Conservation (phyloP, 176 grass and related monocot genomes). For the Cenchrus americanus region DNA sequence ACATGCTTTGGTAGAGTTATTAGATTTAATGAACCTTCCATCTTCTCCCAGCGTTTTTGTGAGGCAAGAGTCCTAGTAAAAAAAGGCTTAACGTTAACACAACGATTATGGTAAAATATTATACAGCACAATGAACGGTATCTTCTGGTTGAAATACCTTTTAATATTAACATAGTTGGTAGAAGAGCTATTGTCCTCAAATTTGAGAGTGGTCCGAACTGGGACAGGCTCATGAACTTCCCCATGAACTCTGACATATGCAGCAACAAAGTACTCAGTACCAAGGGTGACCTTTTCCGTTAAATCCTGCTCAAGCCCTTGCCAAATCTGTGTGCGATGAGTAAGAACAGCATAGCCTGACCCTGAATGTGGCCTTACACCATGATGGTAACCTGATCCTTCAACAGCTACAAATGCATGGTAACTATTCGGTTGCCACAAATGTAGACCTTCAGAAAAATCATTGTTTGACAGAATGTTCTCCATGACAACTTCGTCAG, state of each 20-base stretch:
- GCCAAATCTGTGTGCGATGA: constrained; percentile 74
- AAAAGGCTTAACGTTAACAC: constrained; percentile 28
- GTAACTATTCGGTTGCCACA: constrained; percentile 77
- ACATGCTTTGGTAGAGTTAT: constrained; percentile 48
- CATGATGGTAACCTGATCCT: constrained; percentile 64
- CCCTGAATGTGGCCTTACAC: constrained; percentile 79
- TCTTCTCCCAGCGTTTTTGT: constrained; percentile 74
- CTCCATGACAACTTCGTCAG: constrained; percentile 59
- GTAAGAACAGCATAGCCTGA: constrained; percentile 81
- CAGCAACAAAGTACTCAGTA: constrained; percentile 65
- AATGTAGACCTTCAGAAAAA: constrained; percentile 75
- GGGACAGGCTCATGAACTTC: constrained; percentile 54
- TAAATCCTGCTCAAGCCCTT: constrained; percentile 90
- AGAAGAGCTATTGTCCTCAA: constrained; percentile 65
- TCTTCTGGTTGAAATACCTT: constrained; percentile 56
- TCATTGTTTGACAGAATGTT: constrained; percentile 81
- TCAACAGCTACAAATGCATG: constrained; percentile 70
- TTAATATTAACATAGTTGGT: constrained; percentile 58
- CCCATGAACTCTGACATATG: constrained; percentile 71
- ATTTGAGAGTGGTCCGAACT: constrained; percentile 73
- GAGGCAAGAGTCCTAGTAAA: constrained; percentile 57
- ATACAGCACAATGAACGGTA: constrained; percentile 26
- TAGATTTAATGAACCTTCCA: constrained; percentile 83
- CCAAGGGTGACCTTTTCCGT: constrained; percentile 60
- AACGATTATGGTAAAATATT: constrained; percentile 17